phyloP scores from a whole-genome alignment of 2,329 filamentous ascomycete genomes.

The Aspergillus sergii region DNA sequence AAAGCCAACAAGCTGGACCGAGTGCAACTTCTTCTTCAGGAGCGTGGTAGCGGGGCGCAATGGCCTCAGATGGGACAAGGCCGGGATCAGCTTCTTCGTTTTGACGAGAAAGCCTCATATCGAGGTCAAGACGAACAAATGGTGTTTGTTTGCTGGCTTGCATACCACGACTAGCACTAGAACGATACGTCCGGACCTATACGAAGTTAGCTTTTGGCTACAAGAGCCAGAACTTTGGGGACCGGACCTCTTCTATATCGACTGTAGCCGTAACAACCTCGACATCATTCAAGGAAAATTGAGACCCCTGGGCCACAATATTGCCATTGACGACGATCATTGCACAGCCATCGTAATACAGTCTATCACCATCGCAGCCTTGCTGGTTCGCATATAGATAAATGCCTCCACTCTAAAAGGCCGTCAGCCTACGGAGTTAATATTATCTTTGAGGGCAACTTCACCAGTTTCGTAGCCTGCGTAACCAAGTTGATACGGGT shows the following conservation, averaged over 20 bases:
- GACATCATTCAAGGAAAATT: constrained; percentile 67
- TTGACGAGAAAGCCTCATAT: constrained; percentile 36
- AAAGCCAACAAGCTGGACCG: constrained; percentile 67
- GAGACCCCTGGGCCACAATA: constrained; percentile 66
- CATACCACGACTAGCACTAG: constrained; percentile 32
- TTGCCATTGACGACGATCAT: constrained; percentile 66
- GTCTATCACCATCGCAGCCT: constrained; percentile 61
- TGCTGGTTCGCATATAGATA: constrained; percentile 65
- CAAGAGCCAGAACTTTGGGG: constrained; percentile 16
- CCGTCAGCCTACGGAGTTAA: constrained; percentile 8
- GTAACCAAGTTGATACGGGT: constrained; percentile 65
- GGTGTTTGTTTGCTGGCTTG: constrained; percentile 36
- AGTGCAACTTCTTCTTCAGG: constrained; percentile 70
- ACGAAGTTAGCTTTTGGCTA: background rate
- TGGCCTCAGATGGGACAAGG: constrained; percentile 48
- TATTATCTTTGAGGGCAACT: no score
- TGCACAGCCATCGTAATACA: constrained; percentile 66
- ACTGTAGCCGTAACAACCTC: constrained; percentile 68
- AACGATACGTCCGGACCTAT: constrained; percentile 40
- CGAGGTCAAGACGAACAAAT: constrained; percentile 41
- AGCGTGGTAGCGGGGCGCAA: constrained; percentile 57
- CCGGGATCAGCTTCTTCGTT: constrained; percentile 48
- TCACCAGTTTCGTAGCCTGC: constrained; percentile 58
- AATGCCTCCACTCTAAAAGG: constrained; percentile 46
- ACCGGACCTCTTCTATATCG: constrained; percentile 71